phyloP scores from a whole-genome alignment of 345 rosid species.

The Citrus sp. region DNA sequence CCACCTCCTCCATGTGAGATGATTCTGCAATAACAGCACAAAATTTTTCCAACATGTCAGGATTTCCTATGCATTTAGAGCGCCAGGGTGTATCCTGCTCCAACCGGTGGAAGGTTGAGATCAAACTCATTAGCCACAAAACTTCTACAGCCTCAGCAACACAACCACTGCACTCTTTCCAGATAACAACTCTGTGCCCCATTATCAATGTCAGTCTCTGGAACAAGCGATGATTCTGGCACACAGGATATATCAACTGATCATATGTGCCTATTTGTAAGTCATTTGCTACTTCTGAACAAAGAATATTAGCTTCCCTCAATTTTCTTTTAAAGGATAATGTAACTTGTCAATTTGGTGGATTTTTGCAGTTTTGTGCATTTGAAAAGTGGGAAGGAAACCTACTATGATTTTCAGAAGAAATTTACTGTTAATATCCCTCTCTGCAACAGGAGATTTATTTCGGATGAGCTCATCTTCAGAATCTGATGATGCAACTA shows the following conservation, averaged over 20 bases:
- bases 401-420: conserved; percentile 23
- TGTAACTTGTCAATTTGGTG: conserved; percentile 27
- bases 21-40: conserved; percentile 40
- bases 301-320: conserved; percentile 28
- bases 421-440: conserved; percentile 24
- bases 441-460: conserved; percentile 19
- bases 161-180: conserved; percentile 34
- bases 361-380: conserved; percentile 29
- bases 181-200: conserved; percentile 44
- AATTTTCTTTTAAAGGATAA: conserved; percentile 25
- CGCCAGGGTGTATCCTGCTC: no score
- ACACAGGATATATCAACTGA: conserved; percentile 64
- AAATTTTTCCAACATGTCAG: conserved; percentile 30
- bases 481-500: conserved; percentile 76
- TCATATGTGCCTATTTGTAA: conserved; percentile 29
- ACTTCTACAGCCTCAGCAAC: conserved; percentile 46
- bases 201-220: conserved; percentile 63
- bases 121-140: conserved; percentile 33
- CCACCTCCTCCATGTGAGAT: conserved; percentile 38
- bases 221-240: conserved; percentile 82
- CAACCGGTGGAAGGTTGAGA: conserved; percentile 27
- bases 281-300: conserved; percentile 32
- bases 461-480: conserved; percentile 54
- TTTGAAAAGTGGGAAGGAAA: conserved; percentile 28
- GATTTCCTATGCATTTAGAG: conserved; percentile 25